Evolutionary conservation across 1,139 yeast genomes (phyloP), one percentile per base, ranked within the genome.

Genomic region (Kodamaea ohmeri): DNA sequence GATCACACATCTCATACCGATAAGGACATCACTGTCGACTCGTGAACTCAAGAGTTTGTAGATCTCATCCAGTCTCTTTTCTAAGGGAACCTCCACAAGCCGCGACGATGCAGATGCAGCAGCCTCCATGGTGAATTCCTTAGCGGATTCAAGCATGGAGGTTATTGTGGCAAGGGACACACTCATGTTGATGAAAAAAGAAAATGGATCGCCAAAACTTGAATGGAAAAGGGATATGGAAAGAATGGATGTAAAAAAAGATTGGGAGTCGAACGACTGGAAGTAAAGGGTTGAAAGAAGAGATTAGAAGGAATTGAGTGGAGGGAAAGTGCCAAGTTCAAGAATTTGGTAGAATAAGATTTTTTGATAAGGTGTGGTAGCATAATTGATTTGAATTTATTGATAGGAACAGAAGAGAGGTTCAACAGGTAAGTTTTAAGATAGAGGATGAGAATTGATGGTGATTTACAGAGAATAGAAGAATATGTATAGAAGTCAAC

Each of bases 1-100:
- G n/a, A 82, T 73, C 7, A 90, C 80, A 48, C 84, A 78, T 51
- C 83, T 84, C 77, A 92, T 72, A 1, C 96, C 96, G 34, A 73
- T 74, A 38, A 81, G 66, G 9, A 81, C 73, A 39, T 90, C 97
- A 37, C 89, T 65, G 22, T 84, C 89, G 22, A 71, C 65, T 37
- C 87, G 65, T 2, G 95, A 84, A 54, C 78, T 83, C 43, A 92
- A 70, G 34, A 83, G 66, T 33, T 73, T 75, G 24, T 76, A 63
- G 32, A 90, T 78, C 49, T 89, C 94, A 34, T 73, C 71, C 1
- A 85, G 78, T 28, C 80, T 65, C 40, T 74, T 62, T 5, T 75
- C 72, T 33, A 75, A 60, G 8, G 78, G 66, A 48, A 83, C 69
- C 39, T 80, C 84, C 1, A 83, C 75, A 32, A 81, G 60, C 41